Conservation (phyloP, 106 monocot species). For the Dendrobium nobile region DNA sequence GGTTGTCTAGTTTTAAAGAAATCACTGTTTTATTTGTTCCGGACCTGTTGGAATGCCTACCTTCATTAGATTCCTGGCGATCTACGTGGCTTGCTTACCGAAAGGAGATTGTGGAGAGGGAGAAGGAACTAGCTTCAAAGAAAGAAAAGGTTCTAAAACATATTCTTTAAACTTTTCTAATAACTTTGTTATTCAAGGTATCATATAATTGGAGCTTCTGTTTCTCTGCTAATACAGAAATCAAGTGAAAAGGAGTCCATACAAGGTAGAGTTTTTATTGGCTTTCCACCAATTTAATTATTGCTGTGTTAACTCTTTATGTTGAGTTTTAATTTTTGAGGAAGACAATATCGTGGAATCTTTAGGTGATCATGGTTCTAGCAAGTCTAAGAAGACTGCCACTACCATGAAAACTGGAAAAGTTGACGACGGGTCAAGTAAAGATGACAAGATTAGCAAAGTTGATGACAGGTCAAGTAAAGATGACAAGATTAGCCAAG, state of each 20-base stretch:
- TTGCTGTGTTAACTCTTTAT: not conserved
- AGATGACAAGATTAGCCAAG: slow-evolving; percentile 21
- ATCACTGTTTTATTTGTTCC: slow-evolving; percentile 83
- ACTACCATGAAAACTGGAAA: slow-evolving; percentile 17
- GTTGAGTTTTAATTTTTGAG: not conserved
- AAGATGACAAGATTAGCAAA: slow-evolving; percentile 22
- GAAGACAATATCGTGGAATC: not conserved
- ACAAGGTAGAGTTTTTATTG: slow-evolving; percentile 28
- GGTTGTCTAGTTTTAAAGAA: slow-evolving; percentile 81
- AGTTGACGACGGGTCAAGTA: slow-evolving; percentile 13
- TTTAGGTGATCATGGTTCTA: slow-evolving; percentile 24
- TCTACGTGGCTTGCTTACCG: slow-evolving; percentile 56
- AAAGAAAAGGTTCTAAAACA: slow-evolving; percentile 39
- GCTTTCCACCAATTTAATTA: not conserved
- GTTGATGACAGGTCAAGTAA: slow-evolving; percentile 17
- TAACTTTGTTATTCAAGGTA: not conserved
- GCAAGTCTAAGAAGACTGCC: slow-evolving; percentile 16
- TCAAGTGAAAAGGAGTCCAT: slow-evolving; percentile 30
- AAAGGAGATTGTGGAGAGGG: slow-evolving; percentile 33
- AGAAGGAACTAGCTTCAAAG: slow-evolving; percentile 23
- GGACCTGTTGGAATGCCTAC: slow-evolving; percentile 73
- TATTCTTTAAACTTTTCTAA: not conserved
- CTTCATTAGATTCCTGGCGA: slow-evolving; percentile 81
- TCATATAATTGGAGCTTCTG: not conserved
- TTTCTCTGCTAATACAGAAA: slow-evolving; percentile 24